phyloP scores from a whole-genome alignment of 2,329 filamentous ascomycete genomes.

The Ascochyta koolunga region DNA sequence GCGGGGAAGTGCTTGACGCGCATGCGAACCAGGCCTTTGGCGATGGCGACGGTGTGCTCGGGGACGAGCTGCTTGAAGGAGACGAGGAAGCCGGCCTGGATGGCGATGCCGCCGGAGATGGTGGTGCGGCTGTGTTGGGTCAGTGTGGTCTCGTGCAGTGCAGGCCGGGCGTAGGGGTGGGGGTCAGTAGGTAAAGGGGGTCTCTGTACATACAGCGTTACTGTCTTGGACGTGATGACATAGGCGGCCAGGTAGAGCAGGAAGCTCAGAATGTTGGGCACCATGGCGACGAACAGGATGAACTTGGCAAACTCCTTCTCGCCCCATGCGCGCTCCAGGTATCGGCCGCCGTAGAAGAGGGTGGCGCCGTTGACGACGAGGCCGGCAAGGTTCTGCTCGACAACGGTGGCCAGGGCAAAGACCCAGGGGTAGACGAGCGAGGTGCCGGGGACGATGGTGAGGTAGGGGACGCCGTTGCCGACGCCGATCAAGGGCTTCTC shows the following conservation, averaged over 20 bases:
- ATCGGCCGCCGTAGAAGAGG: conserved; percentile 89
- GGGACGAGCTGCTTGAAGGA: conserved; percentile 97
- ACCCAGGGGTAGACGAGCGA: conserved; percentile 94
- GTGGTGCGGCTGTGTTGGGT: conserved; percentile 67
- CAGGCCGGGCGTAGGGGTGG: too few species aligned
- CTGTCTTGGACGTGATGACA: conserved; percentile 68
- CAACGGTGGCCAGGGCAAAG: conserved; percentile 80
- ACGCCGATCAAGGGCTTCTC: conserved; percentile 51
- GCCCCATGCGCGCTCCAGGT: conserved; percentile 95
- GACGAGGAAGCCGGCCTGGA: conserved; percentile 93
- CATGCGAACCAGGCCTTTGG: conserved; percentile 85
- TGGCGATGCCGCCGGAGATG: conserved; percentile 84
- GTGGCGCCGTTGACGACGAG: conserved; percentile 77
- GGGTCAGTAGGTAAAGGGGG: neutral
- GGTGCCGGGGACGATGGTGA: conserved; percentile 82
- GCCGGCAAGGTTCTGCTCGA: conserved; percentile 92
- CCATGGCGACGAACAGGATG: conserved; percentile 73
- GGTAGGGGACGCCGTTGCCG: conserved; percentile 77
- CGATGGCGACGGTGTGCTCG: conserved; percentile 93
- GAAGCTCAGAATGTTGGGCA: conserved; percentile 81
- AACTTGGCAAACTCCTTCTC: conserved; percentile 92
- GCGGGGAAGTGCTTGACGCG: conserved; percentile 82
- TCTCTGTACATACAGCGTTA: conserved; percentile 67
- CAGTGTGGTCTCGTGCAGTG: too few species aligned
- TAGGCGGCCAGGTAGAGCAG: conserved; percentile 76